Base-by-base conservation (phyloP, 148 eudicot species). In the Euryodendron excelsum region DNA sequence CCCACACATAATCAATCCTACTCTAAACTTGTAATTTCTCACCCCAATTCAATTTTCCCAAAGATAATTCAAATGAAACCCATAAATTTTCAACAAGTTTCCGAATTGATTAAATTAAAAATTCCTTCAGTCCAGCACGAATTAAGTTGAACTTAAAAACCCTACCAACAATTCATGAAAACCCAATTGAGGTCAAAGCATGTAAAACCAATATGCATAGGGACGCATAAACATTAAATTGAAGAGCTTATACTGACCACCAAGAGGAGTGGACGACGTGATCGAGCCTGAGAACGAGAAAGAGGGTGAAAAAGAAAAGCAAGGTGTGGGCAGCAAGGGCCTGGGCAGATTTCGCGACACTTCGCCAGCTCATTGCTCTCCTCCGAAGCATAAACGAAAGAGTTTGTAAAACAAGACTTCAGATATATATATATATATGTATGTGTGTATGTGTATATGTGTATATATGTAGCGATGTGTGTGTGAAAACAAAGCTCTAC, bases 251-350 rank as follows among this genome's bases (percentile, higher is more conserved):
- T 50, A 76, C 90, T 23, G 73, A 94, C 98, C 98, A 93, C 97
- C 98, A 95, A 77, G 99, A 95, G 86, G 58, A 91, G 18, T 75
- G 75, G 58, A 81, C 47, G 36, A 48, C 7, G 37, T 88, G 93
- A 85, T 90, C 94, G 80, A 95, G 93, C 90, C 91, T 95, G 62
- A 91, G 77, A 60, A 95, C 91, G 63, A 95, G 97, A 81, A 89
- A 78, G 15, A 89, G 74, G 31, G 96, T 90, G 85, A 93, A 90
- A 53, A 79, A 72, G 47, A 95, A 81, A 14, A 95, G 90, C 56
- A 87, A 85, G 37, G 76, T 70, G 85, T 91, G 91, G 0, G 97
- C 94, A n/a, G 82, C 86, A 20, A 93, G 77, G 34, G 80, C 89
- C 79, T 93, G 94, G 44, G 85, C 72, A 23, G 98, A 88, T 83